Base-by-base conservation (phyloP, 2,329 filamentous ascomycete genomes). In the Trichophyton schoenleinii region DNA sequence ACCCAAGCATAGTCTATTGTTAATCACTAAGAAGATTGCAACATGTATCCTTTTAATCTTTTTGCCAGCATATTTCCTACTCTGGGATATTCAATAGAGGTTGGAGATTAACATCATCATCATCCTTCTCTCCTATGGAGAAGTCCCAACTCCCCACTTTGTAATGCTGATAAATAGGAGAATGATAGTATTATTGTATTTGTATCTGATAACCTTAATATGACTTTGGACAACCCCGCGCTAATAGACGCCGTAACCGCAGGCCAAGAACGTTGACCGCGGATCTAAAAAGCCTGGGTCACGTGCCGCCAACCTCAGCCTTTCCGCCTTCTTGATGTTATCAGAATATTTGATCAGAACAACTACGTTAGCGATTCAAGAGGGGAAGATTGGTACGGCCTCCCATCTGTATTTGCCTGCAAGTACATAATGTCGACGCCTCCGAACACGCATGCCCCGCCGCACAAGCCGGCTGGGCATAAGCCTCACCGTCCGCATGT, bases 401-500 rank as follows among this genome's bases (percentile, higher is more conserved):
- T 62, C 64, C 49, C 53, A 41, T 3, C 18, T 20, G 41, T 58
- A 44, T 20, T 57, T 63, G 38, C 57, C 57, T 31, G 46, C 61
- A 20, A 62, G 62, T 46, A 22, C 60, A 48, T 31, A 6, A 58
- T 58, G 22, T 13, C 63, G 46, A 57, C 48, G 7, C 46, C 59
- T 49, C 65, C 31, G 46, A 59, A 62, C 34, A 59, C 62, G 13
- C 58, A 53, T 49, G 61, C 70, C 61, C 69, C 71, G 59, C 63
- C 67, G 60, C 69, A 70, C 60, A 74, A 71, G 66, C 59, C 66
- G 46, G 63, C 68, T 28, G 28, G 25, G 34, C 72, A 73, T 61
- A 74, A 74, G 63, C 65, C 68, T 38, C 72, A 74, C 65, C 73
- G 75, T 49, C 68, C 75, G 41, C 76, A 78, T 69, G 69, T 76